phyloP scores from a whole-genome alignment of 2,329 filamentous ascomycete genomes.

The Triangularia setosa region DNA sequence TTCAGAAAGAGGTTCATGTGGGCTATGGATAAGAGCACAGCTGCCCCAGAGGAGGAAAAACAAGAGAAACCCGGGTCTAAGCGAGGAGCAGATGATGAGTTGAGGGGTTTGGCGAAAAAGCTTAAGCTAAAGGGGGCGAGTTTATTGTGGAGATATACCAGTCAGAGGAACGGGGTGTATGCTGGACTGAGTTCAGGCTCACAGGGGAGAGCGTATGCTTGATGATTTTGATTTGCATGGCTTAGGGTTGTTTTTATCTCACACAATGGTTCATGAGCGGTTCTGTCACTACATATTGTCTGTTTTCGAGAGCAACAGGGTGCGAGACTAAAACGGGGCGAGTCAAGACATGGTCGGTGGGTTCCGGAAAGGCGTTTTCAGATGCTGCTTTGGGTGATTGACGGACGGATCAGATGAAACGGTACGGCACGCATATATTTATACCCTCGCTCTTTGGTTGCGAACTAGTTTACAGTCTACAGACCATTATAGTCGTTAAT shows the following conservation, averaged over 20 bases:
- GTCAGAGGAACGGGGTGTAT: constrained; percentile 12
- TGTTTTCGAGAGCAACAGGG: background rate
- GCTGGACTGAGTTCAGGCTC: background rate
- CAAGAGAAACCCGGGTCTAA: background rate
- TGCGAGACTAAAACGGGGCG: background rate
- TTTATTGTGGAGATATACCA: constrained; percentile 30
- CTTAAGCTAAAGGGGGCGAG: constrained; percentile 29
- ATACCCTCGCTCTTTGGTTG: background rate
- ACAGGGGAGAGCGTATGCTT: background rate
- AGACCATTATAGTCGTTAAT: background rate
- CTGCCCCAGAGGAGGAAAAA: background rate
- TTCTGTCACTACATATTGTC: background rate
- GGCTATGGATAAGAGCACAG: constrained; percentile 28
- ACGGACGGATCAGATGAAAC: background rate
- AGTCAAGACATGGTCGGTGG: background rate
- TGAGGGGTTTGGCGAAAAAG: background rate
- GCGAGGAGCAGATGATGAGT: background rate
- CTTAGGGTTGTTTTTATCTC: background rate
- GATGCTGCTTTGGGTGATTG: background rate
- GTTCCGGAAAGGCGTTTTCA: background rate
- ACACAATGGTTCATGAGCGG: background rate
- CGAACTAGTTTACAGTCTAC: background rate
- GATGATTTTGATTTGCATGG: background rate
- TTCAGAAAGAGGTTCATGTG: constrained; percentile 35
- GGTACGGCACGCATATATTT: background rate